Base-by-base conservation (phyloP, 768 basidiomycete genomes). In the Lanmaoa rubissima region DNA sequence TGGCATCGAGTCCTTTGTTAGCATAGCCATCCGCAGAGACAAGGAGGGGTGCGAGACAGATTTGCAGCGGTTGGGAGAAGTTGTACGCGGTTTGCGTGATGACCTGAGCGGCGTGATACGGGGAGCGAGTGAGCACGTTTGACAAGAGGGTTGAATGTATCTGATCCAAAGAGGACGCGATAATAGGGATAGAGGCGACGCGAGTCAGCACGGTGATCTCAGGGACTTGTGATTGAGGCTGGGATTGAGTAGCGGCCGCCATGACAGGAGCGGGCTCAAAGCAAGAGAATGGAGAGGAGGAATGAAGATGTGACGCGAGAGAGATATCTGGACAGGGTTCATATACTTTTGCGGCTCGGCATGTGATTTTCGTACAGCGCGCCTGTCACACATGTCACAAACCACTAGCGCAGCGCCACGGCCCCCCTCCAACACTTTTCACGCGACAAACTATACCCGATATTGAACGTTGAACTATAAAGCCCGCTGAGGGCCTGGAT, bases 1-100 rank as follows among this genome's bases (percentile, higher is more conserved):
- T 87, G 19, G 70, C 83, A 67, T 92, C 89, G 39, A 90, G 78
- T 31, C 83, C 87, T 75, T 82, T 85, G 79, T 90, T 88, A 31
- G 87, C 90, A 51, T 74, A 74, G n/a, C 73, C 81, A 61, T 92
- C 83, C 2, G 81, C 87, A 46, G 80, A 77, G 52, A 76, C 73
- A 62, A 91, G 81, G 35, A 89, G 66, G 9, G 90, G 88, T 0
- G 84, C 85, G 21, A 92, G 73, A 52, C 79, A 81, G 50, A 78
- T 73, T 62, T 88, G 86, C 43, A 91, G 55, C 5, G 90, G 88
- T 64, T 83, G 83, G 0, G 87, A 80, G 62, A 79, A 78, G 69
- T 76, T 81, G 72, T 82, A 84, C 13, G 85, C 85, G 21, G 82
- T 74, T 28, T 69, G 73, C 4, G 87, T 83, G 47, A 92, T 55